Percentiles rank a stretch among this genome's conserved stretches.
Evolutionary conservation across 805 yeast genomes (phyloP).

Genomic region (Hanseniaspora vineae): DNA sequence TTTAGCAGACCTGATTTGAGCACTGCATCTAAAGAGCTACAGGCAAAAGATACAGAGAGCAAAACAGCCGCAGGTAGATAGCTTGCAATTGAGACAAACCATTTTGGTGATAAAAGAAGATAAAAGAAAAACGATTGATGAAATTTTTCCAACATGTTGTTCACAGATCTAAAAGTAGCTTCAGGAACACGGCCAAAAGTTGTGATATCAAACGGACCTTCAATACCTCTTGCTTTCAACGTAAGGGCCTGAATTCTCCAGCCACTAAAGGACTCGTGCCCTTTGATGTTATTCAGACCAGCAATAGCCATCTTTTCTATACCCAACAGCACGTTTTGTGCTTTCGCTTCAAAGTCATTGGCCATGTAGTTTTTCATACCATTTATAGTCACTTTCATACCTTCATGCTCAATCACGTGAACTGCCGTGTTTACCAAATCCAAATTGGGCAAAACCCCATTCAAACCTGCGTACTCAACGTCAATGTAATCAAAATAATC

Average conservation of each 20-base stretch:
- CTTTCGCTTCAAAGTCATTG: too few relatives aligned
- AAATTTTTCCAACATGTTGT: slow-evolving; percentile 85
- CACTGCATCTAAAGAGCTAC: slow-evolving; percentile 50
- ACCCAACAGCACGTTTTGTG: slow-evolving; percentile 25
- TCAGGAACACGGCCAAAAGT: slow-evolving; percentile 86
- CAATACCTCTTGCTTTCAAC: slow-evolving; percentile 49
- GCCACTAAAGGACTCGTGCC: slow-evolving; percentile 90
- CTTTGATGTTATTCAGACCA: slow-evolving; percentile 47
- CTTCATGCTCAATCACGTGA: slow-evolving; percentile 63
- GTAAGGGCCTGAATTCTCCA: slow-evolving; percentile 93
- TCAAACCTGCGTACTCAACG: slow-evolving; percentile 71
- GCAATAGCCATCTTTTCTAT: slow-evolving; percentile 56
- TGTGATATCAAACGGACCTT: slow-evolving; percentile 64
- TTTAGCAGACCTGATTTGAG: slow-evolving; percentile 25
- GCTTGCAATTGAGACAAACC: slow-evolving; percentile 87
- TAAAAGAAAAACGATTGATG: slow-evolving; percentile 96
- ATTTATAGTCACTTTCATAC: slow-evolving; percentile 56
- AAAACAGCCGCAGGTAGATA: slow-evolving; percentile 79
- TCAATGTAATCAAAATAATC: slow-evolving; percentile 70
- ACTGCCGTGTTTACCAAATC: slow-evolving; percentile 78
- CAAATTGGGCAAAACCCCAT: slow-evolving; percentile 91
- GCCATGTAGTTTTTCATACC: slow-evolving; percentile 25
- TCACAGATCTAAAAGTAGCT: slow-evolving; percentile 75
- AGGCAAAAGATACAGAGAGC: slow-evolving; percentile 52
- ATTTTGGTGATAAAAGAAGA: slow-evolving; percentile 59